phyloP scores from a whole-genome alignment of 2,329 filamentous ascomycete species.

The Cadophora gregata region DNA sequence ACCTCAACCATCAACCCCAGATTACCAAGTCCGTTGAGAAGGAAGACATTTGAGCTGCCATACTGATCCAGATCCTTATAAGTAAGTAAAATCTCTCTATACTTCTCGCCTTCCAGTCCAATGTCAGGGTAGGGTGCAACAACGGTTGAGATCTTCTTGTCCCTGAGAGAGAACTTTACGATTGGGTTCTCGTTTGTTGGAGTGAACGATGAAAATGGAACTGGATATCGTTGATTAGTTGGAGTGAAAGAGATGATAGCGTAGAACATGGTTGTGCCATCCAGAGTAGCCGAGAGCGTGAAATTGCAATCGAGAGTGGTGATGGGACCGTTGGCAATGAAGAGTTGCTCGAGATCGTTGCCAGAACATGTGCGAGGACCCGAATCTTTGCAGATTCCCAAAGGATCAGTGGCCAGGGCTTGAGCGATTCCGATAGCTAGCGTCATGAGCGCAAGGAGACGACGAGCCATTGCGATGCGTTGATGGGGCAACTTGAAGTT shows the following conservation, averaged over 20 bases:
- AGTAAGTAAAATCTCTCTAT: not conserved
- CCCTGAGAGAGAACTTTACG: constrained; percentile 3
- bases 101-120: not conserved
- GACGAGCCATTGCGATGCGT: not conserved
- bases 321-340: constrained; percentile 1
- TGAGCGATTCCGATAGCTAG: constrained; percentile 26
- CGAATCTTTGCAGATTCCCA: not conserved
- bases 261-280: not conserved
- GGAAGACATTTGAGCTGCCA: constrained; percentile 8
- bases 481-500: not conserved
- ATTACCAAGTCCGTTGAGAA: not conserved
- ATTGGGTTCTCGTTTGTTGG: not conserved
- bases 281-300: not conserved
- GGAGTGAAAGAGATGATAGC: not conserved
- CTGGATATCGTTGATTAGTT: not conserved
- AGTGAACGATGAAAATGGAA: not conserved
- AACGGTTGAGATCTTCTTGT: constrained; percentile 4
- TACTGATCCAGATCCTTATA: constrained; percentile 8
- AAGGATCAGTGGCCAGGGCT: not conserved
- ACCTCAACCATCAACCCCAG: not conserved
- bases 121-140: constrained; percentile 3
- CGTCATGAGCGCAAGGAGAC: not conserved
- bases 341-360: not conserved
- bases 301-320: constrained; percentile 9
- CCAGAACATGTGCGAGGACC: not conserved